Evolutionary conservation across 352 stramenopile species (phyloP).

Genomic region (Phytophthora cactorum): DNA sequence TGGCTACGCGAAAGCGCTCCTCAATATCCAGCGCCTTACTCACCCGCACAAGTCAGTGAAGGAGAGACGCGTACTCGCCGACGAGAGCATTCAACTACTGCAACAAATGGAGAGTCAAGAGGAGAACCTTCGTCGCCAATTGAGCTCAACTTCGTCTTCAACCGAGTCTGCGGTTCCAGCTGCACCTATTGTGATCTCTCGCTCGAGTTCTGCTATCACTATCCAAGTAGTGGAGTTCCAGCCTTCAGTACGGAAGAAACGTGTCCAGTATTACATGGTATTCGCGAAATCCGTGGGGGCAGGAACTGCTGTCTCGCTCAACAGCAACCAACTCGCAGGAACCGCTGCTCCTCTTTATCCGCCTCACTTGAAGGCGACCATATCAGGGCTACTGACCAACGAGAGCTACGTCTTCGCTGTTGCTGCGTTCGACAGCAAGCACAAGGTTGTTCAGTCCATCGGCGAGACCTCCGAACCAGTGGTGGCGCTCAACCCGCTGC

Average conservation of each 20-base stretch:
- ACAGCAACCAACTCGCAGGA: slow-evolving; percentile 67
- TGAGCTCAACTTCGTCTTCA: not conserved
- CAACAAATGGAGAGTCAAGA: slow-evolving; percentile 49
- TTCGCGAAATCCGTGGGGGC: slow-evolving; percentile 75
- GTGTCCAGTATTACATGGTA: slow-evolving; percentile 77
- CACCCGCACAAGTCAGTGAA: slow-evolving; percentile 22
- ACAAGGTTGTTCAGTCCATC: slow-evolving; percentile 72
- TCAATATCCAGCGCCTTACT: slow-evolving; percentile 53
- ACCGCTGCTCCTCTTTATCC: slow-evolving; percentile 60
- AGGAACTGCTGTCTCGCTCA: slow-evolving; percentile 81
- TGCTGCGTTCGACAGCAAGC: slow-evolving; percentile 70
- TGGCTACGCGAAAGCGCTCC: slow-evolving; percentile 47
- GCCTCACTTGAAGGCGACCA: slow-evolving; percentile 31
- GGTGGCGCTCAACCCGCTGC: slow-evolving; percentile 70
- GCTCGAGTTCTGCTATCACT: slow-evolving; percentile 60
- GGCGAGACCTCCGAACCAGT: slow-evolving; percentile 68
- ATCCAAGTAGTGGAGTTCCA: slow-evolving; percentile 53
- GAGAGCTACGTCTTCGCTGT: slow-evolving; percentile 88
- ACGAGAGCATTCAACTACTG: slow-evolving; percentile 55
- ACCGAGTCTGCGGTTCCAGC: slow-evolving; percentile 29
- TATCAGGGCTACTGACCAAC: slow-evolving; percentile 66
- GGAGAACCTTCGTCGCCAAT: slow-evolving; percentile 39
- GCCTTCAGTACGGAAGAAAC: slow-evolving; percentile 34
- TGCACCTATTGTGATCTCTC: slow-evolving; percentile 55
- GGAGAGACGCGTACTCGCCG: slow-evolving; percentile 25